Conservation (phyloP, 2,329 filamentous ascomycete species). For the Apiospora hydei region DNA sequence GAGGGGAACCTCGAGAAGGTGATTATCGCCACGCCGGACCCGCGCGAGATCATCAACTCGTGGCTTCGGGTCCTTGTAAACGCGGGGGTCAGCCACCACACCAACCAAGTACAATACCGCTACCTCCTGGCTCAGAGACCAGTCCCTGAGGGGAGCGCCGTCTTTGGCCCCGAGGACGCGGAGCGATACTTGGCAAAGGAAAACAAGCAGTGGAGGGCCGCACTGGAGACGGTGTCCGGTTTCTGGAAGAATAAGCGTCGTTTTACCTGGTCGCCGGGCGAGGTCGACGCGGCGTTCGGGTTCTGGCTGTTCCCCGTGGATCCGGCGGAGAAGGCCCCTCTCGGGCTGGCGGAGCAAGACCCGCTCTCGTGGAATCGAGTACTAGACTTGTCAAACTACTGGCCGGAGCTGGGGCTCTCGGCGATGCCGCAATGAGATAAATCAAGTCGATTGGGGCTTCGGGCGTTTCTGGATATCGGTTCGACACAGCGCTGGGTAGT, state of each 20-base stretch:
- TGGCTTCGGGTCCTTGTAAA: background rate
- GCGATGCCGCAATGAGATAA: background rate
- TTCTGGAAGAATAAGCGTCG: background rate
- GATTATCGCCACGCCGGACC: background rate
- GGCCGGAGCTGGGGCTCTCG: conserved; percentile 13
- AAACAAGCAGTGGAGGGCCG: background rate
- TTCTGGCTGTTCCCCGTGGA: conserved; percentile 14
- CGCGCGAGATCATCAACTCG: background rate
- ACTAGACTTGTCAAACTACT: background rate
- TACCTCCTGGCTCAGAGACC: background rate
- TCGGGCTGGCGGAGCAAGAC: conserved; percentile 1
- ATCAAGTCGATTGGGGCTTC: too few relatives aligned
- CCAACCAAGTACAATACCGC: background rate
- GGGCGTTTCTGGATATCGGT: too few relatives aligned
- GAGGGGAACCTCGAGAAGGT: background rate
- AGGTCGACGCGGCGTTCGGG: conserved; percentile 10
- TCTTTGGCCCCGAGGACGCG: background rate
- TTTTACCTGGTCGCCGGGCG: background rate
- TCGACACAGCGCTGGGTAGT: too few relatives aligned
- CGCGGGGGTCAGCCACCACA: background rate
- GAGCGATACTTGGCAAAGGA: background rate
- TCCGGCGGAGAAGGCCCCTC: background rate
- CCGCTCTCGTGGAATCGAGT: background rate
- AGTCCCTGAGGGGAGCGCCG: background rate
- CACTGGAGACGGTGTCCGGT: background rate